These are phyloP conservation scores for Erodium moschatum DNA, from an alignment of 441 rosid genomes.

Conservation along the genomic window DNA sequence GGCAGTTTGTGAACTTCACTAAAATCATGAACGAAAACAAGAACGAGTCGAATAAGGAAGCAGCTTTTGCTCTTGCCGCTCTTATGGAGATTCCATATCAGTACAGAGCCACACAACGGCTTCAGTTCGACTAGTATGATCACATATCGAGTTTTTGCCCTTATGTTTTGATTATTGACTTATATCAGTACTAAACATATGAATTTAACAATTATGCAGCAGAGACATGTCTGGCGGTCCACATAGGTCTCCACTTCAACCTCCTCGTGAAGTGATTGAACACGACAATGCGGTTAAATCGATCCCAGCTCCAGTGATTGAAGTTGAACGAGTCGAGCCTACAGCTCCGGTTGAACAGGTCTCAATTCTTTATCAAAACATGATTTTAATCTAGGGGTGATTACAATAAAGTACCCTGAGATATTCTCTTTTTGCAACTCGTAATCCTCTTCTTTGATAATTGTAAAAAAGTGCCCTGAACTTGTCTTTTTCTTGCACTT, in stretches of 20 bases:
- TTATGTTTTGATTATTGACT: not conserved
- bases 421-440: no score
- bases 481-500: no score
- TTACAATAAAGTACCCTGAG: no score
- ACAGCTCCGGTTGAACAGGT: conserved; percentile 37
- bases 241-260: conserved; percentile 47
- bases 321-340: conserved; percentile 32
- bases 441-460: no score
- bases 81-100: conserved; percentile 91
- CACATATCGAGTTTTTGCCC: conserved; percentile 15
- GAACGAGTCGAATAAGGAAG: conserved; percentile 55
- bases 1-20: conserved; percentile 79
- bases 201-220: conserved; percentile 29
- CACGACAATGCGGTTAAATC: conserved; percentile 44
- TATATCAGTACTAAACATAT: conserved; percentile 11
- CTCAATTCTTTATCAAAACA: not conserved
- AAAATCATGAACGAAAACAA: conserved; percentile 61
- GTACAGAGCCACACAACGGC: conserved; percentile 62
- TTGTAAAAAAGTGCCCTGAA: no score
- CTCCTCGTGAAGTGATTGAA: conserved; percentile 60
- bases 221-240: conserved; percentile 25
- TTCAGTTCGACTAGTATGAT: conserved; percentile 33
- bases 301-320: conserved; percentile 10
- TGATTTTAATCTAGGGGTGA: not conserved
- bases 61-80: conserved; percentile 88